A percentile compares a stretch with the other conserved stretches of the same genome.
Conservation (phyloP, 306 rosid genomes). For the Pyrus communis region DNA sequence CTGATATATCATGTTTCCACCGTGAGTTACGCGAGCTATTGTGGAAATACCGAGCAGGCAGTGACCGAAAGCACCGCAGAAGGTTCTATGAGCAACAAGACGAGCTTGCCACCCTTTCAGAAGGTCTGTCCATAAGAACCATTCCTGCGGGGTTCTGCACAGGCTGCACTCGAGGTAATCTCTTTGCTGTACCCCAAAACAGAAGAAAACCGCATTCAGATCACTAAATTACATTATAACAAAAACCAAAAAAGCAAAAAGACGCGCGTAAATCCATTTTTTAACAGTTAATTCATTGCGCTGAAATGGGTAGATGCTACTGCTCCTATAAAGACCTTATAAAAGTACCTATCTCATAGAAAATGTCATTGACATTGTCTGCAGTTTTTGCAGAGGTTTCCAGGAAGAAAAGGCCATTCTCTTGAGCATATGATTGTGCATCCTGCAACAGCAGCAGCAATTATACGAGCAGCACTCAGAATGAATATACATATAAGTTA, state of each 20-base stretch:
- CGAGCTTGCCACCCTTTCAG: conserved; percentile 42
- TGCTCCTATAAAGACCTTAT: background rate
- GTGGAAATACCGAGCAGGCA: background rate
- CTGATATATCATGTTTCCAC: conserved; percentile 6
- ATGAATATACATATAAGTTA: background rate
- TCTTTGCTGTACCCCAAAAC: conserved; percentile 30
- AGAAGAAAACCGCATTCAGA: background rate
- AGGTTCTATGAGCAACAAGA: conserved; percentile 39
- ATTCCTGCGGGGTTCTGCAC: conserved; percentile 45
- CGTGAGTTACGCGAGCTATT: background rate
- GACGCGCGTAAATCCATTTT: background rate
- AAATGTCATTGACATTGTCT: conserved; percentile 47
- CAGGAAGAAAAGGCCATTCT: conserved; percentile 51
- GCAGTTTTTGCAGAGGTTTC: conserved; percentile 67
- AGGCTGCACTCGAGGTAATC: conserved; percentile 48
- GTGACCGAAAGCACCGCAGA: background rate
- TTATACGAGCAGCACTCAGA: conserved; percentile 6
- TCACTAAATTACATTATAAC: background rate
- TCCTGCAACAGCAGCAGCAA: conserved; percentile 27
- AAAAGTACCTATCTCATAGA: conserved; percentile 48
- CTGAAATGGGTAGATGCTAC: background rate
- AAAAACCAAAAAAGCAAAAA: background rate
- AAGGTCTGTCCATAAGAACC: conserved; percentile 50
- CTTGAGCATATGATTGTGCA: conserved; percentile 54
- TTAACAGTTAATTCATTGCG: background rate